Conservation (phyloP, 257 asterid genomes). For the Solanum tacnaense region DNA sequence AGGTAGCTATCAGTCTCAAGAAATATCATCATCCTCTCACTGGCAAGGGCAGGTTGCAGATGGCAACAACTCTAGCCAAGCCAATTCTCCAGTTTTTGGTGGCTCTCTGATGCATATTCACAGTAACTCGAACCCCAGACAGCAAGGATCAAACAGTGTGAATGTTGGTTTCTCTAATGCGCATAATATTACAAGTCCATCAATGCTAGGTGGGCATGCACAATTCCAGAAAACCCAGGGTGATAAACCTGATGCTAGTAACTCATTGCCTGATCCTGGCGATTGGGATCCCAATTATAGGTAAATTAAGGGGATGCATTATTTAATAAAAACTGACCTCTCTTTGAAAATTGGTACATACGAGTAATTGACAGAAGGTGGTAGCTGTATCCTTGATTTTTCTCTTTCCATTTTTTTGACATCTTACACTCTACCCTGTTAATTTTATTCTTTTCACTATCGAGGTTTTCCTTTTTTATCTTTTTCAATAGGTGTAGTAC, state of each 20-base stretch:
- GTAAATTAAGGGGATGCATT: slow-evolving; percentile 19
- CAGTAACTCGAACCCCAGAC: slow-evolving; percentile 43
- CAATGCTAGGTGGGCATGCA: slow-evolving; percentile 16
- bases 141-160: slow-evolving; percentile 52
- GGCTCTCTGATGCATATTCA: slow-evolving; percentile 56
- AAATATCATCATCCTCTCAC: slow-evolving; percentile 38
- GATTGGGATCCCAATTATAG: slow-evolving; percentile 99
- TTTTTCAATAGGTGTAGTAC: not conserved
- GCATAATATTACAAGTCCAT: slow-evolving; percentile 24
- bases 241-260: slow-evolving; percentile 64
- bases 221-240: slow-evolving; percentile 35
- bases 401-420: not conserved
- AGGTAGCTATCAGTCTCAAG: slow-evolving; percentile 63
- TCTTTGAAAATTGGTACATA: not conserved
- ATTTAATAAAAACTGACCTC: not conserved
- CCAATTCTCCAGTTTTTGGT: slow-evolving; percentile 34
- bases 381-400: not conserved
- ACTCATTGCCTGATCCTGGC: slow-evolving; percentile 89
- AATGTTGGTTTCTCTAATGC: slow-evolving; percentile 41
- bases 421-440: not conserved
- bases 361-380: not conserved
- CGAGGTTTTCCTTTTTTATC: not conserved
- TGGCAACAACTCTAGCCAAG: slow-evolving; percentile 28
- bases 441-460: not conserved
- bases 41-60: slow-evolving; percentile 60